phyloP scores from a whole-genome alignment of 2,329 filamentous ascomycete species.

The Hypoxylon sp. region DNA sequence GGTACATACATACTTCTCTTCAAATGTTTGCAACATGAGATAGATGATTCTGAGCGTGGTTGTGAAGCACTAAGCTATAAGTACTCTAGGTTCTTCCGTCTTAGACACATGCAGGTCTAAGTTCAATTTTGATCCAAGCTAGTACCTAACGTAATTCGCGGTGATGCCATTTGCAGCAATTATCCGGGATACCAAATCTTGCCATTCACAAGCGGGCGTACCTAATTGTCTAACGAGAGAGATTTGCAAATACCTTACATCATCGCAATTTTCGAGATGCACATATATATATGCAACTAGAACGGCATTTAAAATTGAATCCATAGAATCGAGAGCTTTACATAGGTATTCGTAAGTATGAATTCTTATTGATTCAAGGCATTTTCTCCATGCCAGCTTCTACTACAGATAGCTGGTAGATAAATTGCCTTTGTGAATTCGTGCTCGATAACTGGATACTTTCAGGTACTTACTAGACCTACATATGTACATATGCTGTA shows the following conservation, averaged over 20 bases:
- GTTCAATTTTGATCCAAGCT: slow-evolving; percentile 20
- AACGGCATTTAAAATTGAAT: neutral
- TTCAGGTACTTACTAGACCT: neutral
- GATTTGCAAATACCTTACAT: slow-evolving; percentile 27
- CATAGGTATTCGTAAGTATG: neutral
- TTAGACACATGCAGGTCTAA: too few species aligned
- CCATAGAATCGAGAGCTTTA: neutral
- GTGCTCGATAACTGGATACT: neutral
- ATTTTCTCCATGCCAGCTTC: neutral
- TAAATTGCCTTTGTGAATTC: neutral
- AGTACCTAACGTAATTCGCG: slow-evolving; percentile 18
- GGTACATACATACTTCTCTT: too few species aligned
- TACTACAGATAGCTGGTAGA: neutral
- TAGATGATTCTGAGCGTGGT: neutral
- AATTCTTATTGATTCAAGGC: neutral
- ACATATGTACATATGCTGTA: neutral
- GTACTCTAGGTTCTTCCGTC: slow-evolving; percentile 2
- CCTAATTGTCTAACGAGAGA: slow-evolving; percentile 1
- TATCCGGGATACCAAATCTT: slow-evolving; percentile 22
- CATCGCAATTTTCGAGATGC: slow-evolving; percentile 19
- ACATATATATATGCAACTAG: slow-evolving; percentile 1
- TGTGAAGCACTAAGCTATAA: slow-evolving; percentile 1
- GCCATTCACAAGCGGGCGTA: slow-evolving; percentile 6
- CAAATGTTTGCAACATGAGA: neutral
- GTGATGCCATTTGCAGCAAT: slow-evolving; percentile 32